Evolutionary conservation across 495 filamentous ascomycete genomes (phyloP).

Genomic region (Penicillium diatomitis): DNA sequence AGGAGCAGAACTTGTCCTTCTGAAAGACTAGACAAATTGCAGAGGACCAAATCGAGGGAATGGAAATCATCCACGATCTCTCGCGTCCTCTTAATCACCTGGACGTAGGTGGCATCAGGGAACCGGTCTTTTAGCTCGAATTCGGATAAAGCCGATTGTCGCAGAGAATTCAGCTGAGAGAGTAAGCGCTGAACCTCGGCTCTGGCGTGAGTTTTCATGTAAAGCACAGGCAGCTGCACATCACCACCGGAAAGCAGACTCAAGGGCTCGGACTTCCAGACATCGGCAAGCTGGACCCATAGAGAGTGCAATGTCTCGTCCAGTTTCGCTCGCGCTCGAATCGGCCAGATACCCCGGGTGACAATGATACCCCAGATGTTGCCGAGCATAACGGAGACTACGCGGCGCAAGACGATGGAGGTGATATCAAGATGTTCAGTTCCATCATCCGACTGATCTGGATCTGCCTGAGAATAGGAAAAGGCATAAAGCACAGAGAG

Average conservation of each 20-base stretch:
- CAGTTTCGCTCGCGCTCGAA: conserved; percentile 75
- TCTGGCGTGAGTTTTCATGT: conserved; percentile 77
- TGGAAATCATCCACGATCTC: conserved; percentile 86
- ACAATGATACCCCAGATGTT: conserved; percentile 92
- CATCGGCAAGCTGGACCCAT: conserved; percentile 88
- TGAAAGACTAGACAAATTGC: conserved; percentile 65
- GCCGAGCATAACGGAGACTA: conserved; percentile 79
- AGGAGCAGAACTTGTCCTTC: conserved; percentile 73
- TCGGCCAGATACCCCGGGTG: conserved; percentile 85
- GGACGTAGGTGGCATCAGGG: conserved; percentile 56
- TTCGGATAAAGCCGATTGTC: conserved; percentile 62
- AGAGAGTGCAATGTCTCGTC: conserved; percentile 77
- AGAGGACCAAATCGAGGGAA: conserved; percentile 85
- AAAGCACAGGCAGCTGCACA: conserved; percentile 41
- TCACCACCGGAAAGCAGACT: conserved; percentile 52
- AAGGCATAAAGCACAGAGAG: conserved; percentile 91
- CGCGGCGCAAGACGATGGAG: conserved; percentile 80
- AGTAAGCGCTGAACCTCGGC: conserved; percentile 53
- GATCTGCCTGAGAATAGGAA: conserved; percentile 66
- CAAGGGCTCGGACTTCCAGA: conserved; percentile 91
- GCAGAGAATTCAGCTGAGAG: conserved; percentile 59
- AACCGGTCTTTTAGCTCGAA: conserved; percentile 81
- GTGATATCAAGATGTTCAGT: conserved; percentile 75
- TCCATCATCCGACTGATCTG: conserved; percentile 64
- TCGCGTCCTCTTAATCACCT: conserved; percentile 67